Evolutionary conservation across 495 filamentous ascomycete species (phyloP).

Genomic region (Aspergillus coremiiformis): DNA sequence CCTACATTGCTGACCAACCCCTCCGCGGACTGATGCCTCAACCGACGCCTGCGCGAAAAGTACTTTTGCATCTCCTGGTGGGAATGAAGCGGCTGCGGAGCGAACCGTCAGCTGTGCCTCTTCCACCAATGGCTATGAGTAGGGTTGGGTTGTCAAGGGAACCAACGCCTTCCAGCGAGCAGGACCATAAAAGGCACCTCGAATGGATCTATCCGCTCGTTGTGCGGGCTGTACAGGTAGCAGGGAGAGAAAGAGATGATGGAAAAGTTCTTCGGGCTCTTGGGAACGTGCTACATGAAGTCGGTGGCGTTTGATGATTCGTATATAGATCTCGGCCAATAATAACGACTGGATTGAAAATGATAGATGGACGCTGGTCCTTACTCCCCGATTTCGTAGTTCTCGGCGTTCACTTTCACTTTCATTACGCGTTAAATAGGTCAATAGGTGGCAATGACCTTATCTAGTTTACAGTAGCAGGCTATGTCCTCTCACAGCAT

Average conservation of each 20-base stretch:
- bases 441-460: no score
- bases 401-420: not conserved
- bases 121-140: slow-evolving; percentile 37
- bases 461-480: not conserved
- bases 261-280: slow-evolving; percentile 51
- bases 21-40: slow-evolving; percentile 88
- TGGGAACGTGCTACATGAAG: slow-evolving; percentile 58
- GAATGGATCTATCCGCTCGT: slow-evolving; percentile 77
- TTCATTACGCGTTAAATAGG: not conserved
- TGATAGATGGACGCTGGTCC: not conserved
- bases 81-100: slow-evolving; percentile 57
- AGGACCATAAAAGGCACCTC: slow-evolving; percentile 60
- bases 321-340: not conserved
- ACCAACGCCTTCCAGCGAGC: slow-evolving; percentile 6
- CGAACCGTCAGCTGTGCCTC: slow-evolving; percentile 65
- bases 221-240: slow-evolving; percentile 59
- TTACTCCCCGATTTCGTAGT: not conserved
- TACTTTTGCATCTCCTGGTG: slow-evolving; percentile 64
- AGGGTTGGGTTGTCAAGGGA: slow-evolving; percentile 36
- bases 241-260: slow-evolving; percentile 56
- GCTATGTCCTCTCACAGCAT: not conserved
- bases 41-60: slow-evolving; percentile 70
- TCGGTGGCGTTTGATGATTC: slow-evolving; percentile 36
- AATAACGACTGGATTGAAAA: not conserved
- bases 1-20: slow-evolving; percentile 88